A percentile compares a stretch with the other conserved stretches of the same genome.
These are phyloP conservation scores for Casuarina glauca DNA, from an alignment of 306 rosid genomes.

Conservation along the genomic window DNA sequence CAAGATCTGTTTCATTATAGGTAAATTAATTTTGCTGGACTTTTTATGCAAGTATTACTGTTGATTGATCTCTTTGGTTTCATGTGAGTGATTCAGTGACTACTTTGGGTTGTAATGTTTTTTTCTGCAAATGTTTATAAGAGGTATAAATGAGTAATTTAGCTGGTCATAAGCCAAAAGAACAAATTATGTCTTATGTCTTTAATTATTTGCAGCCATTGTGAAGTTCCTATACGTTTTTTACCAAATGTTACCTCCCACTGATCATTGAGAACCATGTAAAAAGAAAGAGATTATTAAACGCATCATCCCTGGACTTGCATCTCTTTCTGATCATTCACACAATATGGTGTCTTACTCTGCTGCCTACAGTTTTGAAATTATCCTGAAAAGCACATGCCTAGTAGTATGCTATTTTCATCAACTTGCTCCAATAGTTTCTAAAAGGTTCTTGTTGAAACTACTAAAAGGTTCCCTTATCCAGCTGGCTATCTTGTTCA, in stretches of 20 bases:
- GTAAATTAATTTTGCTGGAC: slow-evolving; percentile 34
- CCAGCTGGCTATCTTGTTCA: background rate
- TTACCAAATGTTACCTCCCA: background rate
- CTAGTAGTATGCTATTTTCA: background rate
- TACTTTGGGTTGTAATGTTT: background rate
- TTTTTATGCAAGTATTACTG: slow-evolving; percentile 2
- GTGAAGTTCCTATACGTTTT: background rate
- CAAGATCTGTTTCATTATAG: slow-evolving; percentile 76
- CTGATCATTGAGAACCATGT: background rate
- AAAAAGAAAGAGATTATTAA: background rate
- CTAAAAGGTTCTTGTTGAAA: background rate
- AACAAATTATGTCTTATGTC: background rate
- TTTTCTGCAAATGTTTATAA: background rate
- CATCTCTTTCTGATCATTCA: too few relatives aligned
- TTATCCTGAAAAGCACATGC: background rate
- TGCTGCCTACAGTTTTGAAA: background rate
- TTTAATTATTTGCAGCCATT: background rate
- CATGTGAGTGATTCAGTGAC: background rate
- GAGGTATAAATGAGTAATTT: background rate
- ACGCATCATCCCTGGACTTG: background rate
- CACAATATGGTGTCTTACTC: too few relatives aligned
- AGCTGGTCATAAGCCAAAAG: background rate
- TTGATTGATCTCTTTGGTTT: background rate
- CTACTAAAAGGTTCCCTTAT: background rate
- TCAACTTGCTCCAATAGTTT: too few relatives aligned